A percentile compares a stretch with the other conserved stretches of the same genome.
Conservation (phyloP, 176 grass and related monocot genomes). For the Oryza australiensis region DNA sequence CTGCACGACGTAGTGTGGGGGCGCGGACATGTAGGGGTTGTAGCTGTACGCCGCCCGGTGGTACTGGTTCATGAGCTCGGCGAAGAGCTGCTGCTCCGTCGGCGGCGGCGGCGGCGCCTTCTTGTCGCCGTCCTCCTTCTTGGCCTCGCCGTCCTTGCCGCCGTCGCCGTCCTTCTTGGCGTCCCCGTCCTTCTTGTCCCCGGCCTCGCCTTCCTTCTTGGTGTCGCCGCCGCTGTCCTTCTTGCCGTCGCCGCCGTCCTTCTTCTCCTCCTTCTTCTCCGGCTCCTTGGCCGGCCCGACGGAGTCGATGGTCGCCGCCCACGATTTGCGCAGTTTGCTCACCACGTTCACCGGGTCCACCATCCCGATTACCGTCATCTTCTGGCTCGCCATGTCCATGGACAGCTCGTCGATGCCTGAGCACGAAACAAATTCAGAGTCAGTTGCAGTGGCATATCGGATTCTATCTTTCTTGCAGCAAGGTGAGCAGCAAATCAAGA, state of each 20-base stretch:
- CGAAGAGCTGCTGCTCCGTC: constrained; percentile 44
- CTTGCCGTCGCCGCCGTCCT: constrained; percentile 35
- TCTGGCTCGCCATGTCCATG: constrained; percentile 68
- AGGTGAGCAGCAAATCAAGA: background rate
- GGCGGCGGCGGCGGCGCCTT: constrained; percentile 10
- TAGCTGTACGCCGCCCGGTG: constrained; percentile 41
- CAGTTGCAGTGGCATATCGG: background rate
- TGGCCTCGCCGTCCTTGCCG: constrained; percentile 2
- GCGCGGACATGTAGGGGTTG: constrained; percentile 32
- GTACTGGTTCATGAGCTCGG: constrained; percentile 66
- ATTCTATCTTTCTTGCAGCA: background rate
- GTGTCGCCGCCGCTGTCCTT: constrained; percentile 9
- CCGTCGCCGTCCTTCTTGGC: constrained; percentile 39
- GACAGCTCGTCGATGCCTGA: constrained; percentile 76
- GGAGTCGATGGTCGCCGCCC: constrained; percentile 46
- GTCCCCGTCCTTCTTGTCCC: constrained; percentile 29
- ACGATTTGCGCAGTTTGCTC: constrained; percentile 83
- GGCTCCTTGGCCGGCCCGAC: constrained; percentile 76
- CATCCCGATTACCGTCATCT: constrained; percentile 74
- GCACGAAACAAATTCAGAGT: background rate
- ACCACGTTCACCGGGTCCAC: constrained; percentile 75
- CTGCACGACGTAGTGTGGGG: constrained; percentile 54
- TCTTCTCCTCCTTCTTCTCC: constrained; percentile 64
- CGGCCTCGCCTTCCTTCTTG: constrained; percentile 1
- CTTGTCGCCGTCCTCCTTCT: constrained; percentile 25